Evolutionary conservation across 306 rosid species (phyloP), one percentile per base, ranked within the genome.

Genomic region (Sicyos edulis): DNA sequence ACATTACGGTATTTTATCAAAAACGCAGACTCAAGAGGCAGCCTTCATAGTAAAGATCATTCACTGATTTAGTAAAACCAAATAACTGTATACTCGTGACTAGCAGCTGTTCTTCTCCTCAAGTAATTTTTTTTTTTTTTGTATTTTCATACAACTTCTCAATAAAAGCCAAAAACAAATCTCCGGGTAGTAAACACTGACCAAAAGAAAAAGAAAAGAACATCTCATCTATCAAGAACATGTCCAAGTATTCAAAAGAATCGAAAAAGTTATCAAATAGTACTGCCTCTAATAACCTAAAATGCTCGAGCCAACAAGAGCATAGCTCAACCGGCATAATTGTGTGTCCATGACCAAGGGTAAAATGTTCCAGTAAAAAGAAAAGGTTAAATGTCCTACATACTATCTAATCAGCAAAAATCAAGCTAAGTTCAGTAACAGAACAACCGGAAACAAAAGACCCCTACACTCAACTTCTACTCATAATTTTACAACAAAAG

Each of bases 91-190:
- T 20, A 19, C 19, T 45, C 22, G 4, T 14, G 6, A 21, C 6
- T 54, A 45, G 20, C 72, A 50, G 71, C 71, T 10, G 54, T 11
- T 6, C 8, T 22, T 13, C 16, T 45, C 21, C 10, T 26, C 47
- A 12, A 45, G 54, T 7, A 32, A 7, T 21, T 13, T 14, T 21
- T 1, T 12, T 21, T 13, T 14, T 21, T 1, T 12, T 8, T 32
- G 57, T 49, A 49, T 49, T 22, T 49, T 68, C 44, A 68, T 7
- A 14, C 22, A 49, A 66, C 45, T 67, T 68, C 53, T 47, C 72
- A 24, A 34, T 7, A 24, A 68, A 49, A 49, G 4, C 42, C 73
- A n/a, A 68, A 20, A 13, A 22, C 5, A 44, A 67, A 67, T 44
- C 52, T 15, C 20, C 2, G 13, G 72, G 3, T 14, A 21, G 13